phyloP scores from a whole-genome alignment of 1,284 basidiomycete genomes.

The Moesziomyces globuligerus region DNA sequence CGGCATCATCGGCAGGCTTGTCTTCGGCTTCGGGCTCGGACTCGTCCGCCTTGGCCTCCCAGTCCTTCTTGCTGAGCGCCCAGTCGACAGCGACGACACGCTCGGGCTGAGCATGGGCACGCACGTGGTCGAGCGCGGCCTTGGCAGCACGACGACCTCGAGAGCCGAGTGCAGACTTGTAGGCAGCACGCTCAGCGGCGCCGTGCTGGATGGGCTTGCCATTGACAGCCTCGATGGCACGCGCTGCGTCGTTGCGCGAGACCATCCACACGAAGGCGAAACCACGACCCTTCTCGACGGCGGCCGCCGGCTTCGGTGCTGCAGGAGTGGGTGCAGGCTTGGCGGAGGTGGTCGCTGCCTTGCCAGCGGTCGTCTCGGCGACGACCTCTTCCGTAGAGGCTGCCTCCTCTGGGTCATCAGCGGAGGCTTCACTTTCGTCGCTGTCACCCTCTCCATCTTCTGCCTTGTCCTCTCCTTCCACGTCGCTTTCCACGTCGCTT shows the following conservation, averaged over 20 bases:
- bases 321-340: slow-evolving; percentile 71
- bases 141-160: slow-evolving; percentile 74
- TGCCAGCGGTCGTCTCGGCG: slow-evolving; percentile 44
- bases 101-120: slow-evolving; percentile 68
- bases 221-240: slow-evolving; percentile 84
- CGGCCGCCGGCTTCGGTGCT: slow-evolving; percentile 73
- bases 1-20: slow-evolving; percentile 39
- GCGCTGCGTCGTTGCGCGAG: slow-evolving; percentile 83
- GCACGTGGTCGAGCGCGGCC: slow-evolving; percentile 66
- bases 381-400: slow-evolving; percentile 75
- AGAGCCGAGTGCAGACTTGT: slow-evolving; percentile 75
- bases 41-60: slow-evolving; percentile 76
- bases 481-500: slow-evolving; percentile 69
- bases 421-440: slow-evolving; percentile 63
- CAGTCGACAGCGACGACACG: slow-evolving; percentile 92
- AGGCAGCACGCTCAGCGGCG: slow-evolving; percentile 74
- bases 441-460: slow-evolving; percentile 17
- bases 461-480: slow-evolving; percentile 55
- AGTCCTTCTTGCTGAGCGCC: slow-evolving; percentile 93
- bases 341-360: slow-evolving; percentile 8
- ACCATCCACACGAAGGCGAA: slow-evolving; percentile 98
- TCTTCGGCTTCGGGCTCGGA: slow-evolving; percentile 70
- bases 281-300: slow-evolving; percentile 74
- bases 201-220: slow-evolving; percentile 78
- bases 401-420: slow-evolving; percentile 68